Base-by-base conservation (phyloP, 306 rosid species). In the Boehmeria nivea region DNA sequence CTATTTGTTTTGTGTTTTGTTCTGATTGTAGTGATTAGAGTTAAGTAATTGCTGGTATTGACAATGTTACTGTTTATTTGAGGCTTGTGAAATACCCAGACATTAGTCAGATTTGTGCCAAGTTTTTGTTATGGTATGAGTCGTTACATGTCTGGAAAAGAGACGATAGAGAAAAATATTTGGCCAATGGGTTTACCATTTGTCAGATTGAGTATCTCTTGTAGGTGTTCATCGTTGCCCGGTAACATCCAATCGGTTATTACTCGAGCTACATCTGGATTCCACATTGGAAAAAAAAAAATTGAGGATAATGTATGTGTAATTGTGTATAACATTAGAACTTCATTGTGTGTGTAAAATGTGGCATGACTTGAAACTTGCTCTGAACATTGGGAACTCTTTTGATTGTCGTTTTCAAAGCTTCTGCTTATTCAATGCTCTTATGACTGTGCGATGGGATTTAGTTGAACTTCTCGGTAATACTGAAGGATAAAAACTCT, bases 201-300 rank as follows among this genome's bases (percentile, higher is more conserved):
- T 63, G n/a, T 50, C 36, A 49, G 40, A 43, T 56, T 25, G 21
- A 8, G 44, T 52, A 31, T 72, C 76, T 67, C 81, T 61, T 61
- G 34, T 28, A 68, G 81, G 72, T 71, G 77, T 71, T 22, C 75
- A 73, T 61, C 69, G 66, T 68, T 79, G 77, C 81, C 70, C 76
- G 57, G 21, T 70, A 70, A 28, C 34, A 66, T 72, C 46, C 16
- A 27, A 49, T 49, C 14, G 4, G 16, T 79, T 69, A 50, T 76
- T 76, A 68, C 38, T 55, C 58, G 82, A 71, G 83, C 85, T 76
- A 76, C 85, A 73, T 73, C 81, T 70, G 74, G 77, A 64, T 63
- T 51, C 57, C 40, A 68, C 70, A 73, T 76, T 24, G 3, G 8
- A 28, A 8, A 28, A 28, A 28, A 28, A 28, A n/a, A 28, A 28